phyloP scores from a whole-genome alignment of 2,329 filamentous ascomycete genomes.

The Fusarium sp. region DNA sequence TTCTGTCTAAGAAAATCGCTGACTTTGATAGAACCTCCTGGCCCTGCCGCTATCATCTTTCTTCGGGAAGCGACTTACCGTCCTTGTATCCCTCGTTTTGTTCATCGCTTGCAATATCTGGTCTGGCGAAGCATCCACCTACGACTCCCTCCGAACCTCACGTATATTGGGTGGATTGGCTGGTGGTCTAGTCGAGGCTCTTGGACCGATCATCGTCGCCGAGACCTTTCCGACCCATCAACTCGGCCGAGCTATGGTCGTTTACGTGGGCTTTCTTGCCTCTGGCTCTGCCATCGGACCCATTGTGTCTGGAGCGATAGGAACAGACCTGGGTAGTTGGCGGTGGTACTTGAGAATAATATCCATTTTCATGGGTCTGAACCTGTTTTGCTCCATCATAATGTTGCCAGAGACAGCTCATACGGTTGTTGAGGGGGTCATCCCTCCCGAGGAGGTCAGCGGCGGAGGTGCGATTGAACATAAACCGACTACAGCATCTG shows the following conservation, averaged over 20 bases:
- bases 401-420: conserved; percentile 15
- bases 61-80: conserved; percentile 1
- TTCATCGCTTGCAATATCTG: conserved; percentile 15
- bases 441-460: background rate
- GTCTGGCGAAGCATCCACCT: background rate
- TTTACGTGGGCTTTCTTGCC: conserved; percentile 14
- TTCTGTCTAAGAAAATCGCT: background rate
- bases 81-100: background rate
- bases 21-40: background rate
- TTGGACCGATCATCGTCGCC: conserved; percentile 15
- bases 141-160: background rate
- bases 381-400: background rate
- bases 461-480: background rate
- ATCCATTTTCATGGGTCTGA: background rate
- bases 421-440: background rate
- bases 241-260: conserved; percentile 5
- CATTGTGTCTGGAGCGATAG: background rate
- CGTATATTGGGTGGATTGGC: conserved; percentile 8
- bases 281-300: conserved; percentile 4
- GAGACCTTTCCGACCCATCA: conserved; percentile 5
- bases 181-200: conserved; percentile 11
- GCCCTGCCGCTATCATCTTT: background rate
- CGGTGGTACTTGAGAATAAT: conserved; percentile 18
- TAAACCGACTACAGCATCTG: background rate
- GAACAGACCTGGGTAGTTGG: background rate